Evolutionary conservation across 2,329 filamentous ascomycete genomes (phyloP).

Genomic region (Westerdykella sp.): DNA sequence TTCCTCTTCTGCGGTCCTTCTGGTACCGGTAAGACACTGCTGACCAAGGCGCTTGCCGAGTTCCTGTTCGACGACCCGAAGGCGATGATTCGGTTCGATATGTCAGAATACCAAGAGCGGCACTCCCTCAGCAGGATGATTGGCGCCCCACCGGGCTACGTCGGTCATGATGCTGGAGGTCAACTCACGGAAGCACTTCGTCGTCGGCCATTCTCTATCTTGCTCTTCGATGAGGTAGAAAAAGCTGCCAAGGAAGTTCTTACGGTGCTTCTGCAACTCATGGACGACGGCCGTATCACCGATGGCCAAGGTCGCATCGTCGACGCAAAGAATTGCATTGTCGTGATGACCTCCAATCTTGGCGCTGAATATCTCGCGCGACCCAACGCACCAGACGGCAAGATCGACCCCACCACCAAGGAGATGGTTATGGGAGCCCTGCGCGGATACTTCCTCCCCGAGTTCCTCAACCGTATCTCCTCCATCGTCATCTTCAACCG

Average conservation of each 20-base stretch:
- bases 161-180: slow-evolving; percentile 91
- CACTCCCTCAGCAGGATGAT: slow-evolving; percentile 97
- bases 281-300: slow-evolving; percentile 98
- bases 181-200: slow-evolving; percentile 93
- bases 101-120: slow-evolving; percentile 98
- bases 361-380: slow-evolving; percentile 90
- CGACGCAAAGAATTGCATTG: slow-evolving; percentile 95
- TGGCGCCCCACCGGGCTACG: slow-evolving; percentile 91
- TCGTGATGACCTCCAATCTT: slow-evolving; percentile 98
- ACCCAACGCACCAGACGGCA: slow-evolving; percentile 69
- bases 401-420: slow-evolving; percentile 75
- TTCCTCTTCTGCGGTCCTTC: slow-evolving; percentile 99
- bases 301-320: slow-evolving; percentile 94
- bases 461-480: slow-evolving; percentile 97
- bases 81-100: slow-evolving; percentile 97
- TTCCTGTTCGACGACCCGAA: slow-evolving; percentile 97
- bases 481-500: slow-evolving; percentile 98
- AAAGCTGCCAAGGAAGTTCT: slow-evolving; percentile 97
- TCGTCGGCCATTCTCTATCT: slow-evolving; percentile 91
- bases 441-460: slow-evolving; percentile 93
- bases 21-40: slow-evolving; percentile 93
- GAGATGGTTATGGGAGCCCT: slow-evolving; percentile 88
- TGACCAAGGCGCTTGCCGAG: slow-evolving; percentile 94
- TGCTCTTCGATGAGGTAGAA: slow-evolving; percentile 96
- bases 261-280: slow-evolving; percentile 95